Conservation (phyloP, 148 eudicot species). For the Camellia sinensis region DNA sequence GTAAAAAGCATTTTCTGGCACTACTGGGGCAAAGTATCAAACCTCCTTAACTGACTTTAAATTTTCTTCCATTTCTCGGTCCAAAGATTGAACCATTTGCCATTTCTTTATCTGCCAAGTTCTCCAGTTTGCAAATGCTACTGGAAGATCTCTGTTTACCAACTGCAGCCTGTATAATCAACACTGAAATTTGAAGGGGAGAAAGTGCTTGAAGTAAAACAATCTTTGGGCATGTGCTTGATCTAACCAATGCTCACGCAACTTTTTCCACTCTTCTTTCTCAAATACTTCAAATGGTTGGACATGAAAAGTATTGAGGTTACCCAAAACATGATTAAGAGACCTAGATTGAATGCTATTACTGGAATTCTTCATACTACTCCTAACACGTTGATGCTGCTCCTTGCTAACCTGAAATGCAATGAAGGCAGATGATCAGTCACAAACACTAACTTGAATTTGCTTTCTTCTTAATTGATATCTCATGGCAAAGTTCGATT, state of each 20-base stretch:
- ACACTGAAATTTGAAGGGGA: slow-evolving; percentile 7
- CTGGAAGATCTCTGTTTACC: slow-evolving; percentile 67
- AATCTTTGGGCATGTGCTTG: too few species aligned
- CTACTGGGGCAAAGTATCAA: slow-evolving; percentile 5
- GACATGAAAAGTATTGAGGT: slow-evolving; percentile 55
- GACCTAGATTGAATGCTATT: slow-evolving; percentile 68
- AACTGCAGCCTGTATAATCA: slow-evolving; percentile 55
- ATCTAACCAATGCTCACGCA: too few species aligned
- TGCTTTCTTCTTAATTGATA: neutral
- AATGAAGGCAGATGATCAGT: slow-evolving; percentile 13
- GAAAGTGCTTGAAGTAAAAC: neutral
- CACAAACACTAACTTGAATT: neutral
- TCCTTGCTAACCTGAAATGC: slow-evolving; percentile 76
- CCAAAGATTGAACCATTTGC: slow-evolving; percentile 35
- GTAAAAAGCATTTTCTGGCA: too few species aligned
- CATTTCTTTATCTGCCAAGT: slow-evolving; percentile 36
- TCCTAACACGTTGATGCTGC: slow-evolving; percentile 84
- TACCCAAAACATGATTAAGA: slow-evolving; percentile 81
- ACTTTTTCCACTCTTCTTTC: slow-evolving; percentile 78
- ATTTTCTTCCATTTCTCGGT: slow-evolving; percentile 67
- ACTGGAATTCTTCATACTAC: slow-evolving; percentile 77
- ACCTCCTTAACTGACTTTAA: slow-evolving; percentile 43
- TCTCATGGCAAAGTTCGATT: too few species aligned
- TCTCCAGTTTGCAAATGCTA: slow-evolving; percentile 51
- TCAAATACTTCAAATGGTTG: slow-evolving; percentile 86